Conservation (phyloP, 2,329 filamentous ascomycete genomes). For the Pseudogymnoascus sp. region DNA sequence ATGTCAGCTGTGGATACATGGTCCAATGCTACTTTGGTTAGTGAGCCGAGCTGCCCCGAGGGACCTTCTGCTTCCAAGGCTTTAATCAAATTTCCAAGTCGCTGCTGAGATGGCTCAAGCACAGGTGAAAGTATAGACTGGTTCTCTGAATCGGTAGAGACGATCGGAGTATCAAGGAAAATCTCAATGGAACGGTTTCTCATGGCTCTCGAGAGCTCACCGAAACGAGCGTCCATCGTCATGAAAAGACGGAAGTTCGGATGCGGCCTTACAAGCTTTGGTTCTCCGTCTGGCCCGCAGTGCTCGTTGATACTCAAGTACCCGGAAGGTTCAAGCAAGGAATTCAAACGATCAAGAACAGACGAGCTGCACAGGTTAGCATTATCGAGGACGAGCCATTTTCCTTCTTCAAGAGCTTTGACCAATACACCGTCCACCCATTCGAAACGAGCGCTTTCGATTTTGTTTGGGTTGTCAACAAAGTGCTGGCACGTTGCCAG, state of each 20-base stretch:
- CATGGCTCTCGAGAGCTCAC: conserved; percentile 93
- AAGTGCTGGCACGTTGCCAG: conserved; percentile 30
- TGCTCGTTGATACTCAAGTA: conserved; percentile 90
- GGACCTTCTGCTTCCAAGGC: conserved; percentile 12
- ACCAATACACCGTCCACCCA: conserved; percentile 94
- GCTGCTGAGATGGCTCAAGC: conserved; percentile 23
- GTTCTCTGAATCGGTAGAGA: neutral
- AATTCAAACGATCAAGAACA: conserved; percentile 89
- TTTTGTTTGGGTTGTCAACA: conserved; percentile 44
- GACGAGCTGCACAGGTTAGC: conserved; percentile 94
- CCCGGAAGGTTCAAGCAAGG: conserved; percentile 83
- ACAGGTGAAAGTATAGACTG: neutral
- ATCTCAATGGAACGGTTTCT: conserved; percentile 90
- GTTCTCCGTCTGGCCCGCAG: conserved; percentile 70
- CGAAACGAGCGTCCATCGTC: conserved; percentile 85
- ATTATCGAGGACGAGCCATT: conserved; percentile 94
- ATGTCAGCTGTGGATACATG: conserved; percentile 28
- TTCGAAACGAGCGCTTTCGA: conserved; percentile 77
- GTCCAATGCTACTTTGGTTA: conserved; percentile 24
- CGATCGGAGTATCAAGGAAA: conserved; percentile 48
- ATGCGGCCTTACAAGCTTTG: conserved; percentile 73
- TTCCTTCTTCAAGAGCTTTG: conserved; percentile 73
- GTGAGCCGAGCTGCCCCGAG: conserved; percentile 10
- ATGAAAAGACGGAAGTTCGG: conserved; percentile 85
- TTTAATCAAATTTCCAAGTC: conserved; percentile 23